Evolutionary conservation across 345 rosid species (phyloP), one percentile per base, ranked within the genome.

Genomic region (Salix dunnii): DNA sequence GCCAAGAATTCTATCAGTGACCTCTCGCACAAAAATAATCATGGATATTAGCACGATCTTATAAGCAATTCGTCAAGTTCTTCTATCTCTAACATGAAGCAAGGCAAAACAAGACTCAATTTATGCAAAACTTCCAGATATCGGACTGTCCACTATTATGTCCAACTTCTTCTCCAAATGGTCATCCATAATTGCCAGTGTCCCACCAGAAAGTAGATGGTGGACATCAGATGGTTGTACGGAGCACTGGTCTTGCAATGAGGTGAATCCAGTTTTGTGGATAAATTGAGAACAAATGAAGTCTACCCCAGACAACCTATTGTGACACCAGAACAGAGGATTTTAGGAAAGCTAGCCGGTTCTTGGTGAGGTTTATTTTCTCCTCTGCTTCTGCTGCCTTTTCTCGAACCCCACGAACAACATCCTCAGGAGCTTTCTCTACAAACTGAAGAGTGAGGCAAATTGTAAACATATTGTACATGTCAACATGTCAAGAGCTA

Each of bases 301-400:
- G 60, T 25, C 6, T 18, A 58, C 3, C 20, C 62, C 20, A n/a
- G 40, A 17, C 30, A 68, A 31, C 63, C 82, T 88, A 90, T 81
- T 84, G 76, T 27, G 93, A 82, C 66, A 88, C 92, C 85, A 87
- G 64, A 78, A 80, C 82, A 33, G 92, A 88, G 64, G 98, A 93
- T 75, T 86, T 82, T 80, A 95, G 99, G 76, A 93, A 88, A 68
- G 58, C 91, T 80, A 95, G 86, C 66, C 93, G 93, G 63, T 82
- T 89, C 85, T 87, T 89, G 5, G 97, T 95, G 51, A 95, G 94
- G 62, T 84, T 82, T 70, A 95, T 90, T 87, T 95, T 93, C 86
- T 95, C 99, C 85, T 93, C 92, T 42, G 88, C 87, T 85, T 95
- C 97, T 70, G 88, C 94, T 46, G 89, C 99, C 84, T 95, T 91